These are phyloP conservation scores for Aethionema arabicum DNA, from an alignment of 345 rosid species.

Conservation along the genomic window DNA sequence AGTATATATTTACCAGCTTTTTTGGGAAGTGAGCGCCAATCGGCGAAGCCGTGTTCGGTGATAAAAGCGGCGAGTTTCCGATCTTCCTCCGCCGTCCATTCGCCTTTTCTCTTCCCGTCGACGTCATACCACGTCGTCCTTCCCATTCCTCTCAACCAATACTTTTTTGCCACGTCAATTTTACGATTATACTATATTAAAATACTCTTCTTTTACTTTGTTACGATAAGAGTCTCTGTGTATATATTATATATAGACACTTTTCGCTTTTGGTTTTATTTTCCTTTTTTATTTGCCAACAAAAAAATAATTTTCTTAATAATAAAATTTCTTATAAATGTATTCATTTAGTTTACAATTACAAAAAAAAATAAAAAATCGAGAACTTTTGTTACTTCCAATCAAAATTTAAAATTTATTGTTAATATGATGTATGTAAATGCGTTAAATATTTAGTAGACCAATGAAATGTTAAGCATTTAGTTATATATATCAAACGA, in stretches of 20 bases:
- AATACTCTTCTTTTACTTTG: neutral
- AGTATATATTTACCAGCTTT: slow-evolving; percentile 47
- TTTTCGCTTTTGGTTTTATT: slow-evolving; percentile 8
- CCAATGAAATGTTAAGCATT: no score
- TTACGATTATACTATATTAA: no score
- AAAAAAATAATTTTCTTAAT: no score
- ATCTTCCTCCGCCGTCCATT: slow-evolving; percentile 83
- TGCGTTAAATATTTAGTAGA: no score
- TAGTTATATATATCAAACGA: no score
- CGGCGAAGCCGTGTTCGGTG: slow-evolving; percentile 49
- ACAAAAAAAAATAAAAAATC: no score
- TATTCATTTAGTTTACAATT: no score
- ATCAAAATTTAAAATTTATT: no score
- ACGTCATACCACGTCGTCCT: slow-evolving; percentile 31
- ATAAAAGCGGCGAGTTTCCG: slow-evolving; percentile 52
- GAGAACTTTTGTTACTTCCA: no score
- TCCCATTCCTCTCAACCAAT: slow-evolving; percentile 27
- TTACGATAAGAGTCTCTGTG: slow-evolving; percentile 5
- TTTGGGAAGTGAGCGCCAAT: slow-evolving; percentile 67
- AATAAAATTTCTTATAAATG: no score
- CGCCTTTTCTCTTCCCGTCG: slow-evolving; percentile 60
- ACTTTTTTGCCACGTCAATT: neutral
- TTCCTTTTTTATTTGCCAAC: no score
- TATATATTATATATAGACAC: slow-evolving; percentile 10
- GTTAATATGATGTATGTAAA: no score